Percentiles rank a stretch among this genome's conserved stretches.
Conservation (phyloP, 768 basidiomycete genomes). For the Boletus rufocinnamomeus region DNA sequence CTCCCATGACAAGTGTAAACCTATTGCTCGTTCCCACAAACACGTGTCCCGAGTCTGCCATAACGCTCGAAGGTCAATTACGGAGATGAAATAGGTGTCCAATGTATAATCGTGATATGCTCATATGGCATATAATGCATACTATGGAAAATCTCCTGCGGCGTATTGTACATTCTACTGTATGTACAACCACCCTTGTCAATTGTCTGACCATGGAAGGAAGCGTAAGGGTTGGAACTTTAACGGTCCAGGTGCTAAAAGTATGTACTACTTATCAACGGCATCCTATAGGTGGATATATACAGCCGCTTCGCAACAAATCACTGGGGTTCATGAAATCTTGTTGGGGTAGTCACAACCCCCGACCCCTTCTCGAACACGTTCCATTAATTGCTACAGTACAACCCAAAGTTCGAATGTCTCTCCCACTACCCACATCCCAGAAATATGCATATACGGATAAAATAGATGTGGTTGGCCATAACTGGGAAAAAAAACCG, state of each 20-base stretch:
- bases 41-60: too few relatives aligned
- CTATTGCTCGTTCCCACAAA: too few relatives aligned
- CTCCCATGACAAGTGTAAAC: too few relatives aligned
- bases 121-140: too few relatives aligned
- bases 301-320: too few relatives aligned
- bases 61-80: background rate
- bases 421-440: conserved; percentile 8
- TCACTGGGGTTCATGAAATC: background rate
- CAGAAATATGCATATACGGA: conserved; percentile 14
- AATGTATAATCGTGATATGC: too few relatives aligned
- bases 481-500: conserved; percentile 4
- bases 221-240: background rate
- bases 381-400: conserved; percentile 13
- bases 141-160: background rate
- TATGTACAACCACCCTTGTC: too few relatives aligned
- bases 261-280: background rate
- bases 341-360: conserved; percentile 11
- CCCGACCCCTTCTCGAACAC: conserved; percentile 5
- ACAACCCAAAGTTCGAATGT: conserved; percentile 14
- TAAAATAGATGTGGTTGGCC: conserved; percentile 20
- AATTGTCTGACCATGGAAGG: background rate
- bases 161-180: too few relatives aligned
- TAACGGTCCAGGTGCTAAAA: background rate
- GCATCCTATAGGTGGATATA: conserved; percentile 3
- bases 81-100: background rate